Evolutionary conservation across 2,329 filamentous ascomycete species (phyloP).

Genomic region (Eutypa lata): DNA sequence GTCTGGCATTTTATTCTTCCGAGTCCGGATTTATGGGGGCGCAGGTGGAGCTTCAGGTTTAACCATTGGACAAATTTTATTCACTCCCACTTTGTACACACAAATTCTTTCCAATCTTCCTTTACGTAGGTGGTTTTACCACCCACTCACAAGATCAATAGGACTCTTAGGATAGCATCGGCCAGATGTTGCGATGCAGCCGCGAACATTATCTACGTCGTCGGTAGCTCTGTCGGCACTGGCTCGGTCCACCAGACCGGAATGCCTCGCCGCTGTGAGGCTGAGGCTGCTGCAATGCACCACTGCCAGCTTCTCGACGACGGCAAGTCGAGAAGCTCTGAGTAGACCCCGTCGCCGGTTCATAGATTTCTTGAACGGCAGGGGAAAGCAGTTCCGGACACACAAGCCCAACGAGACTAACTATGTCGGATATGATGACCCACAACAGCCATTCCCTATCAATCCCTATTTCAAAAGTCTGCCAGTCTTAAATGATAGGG

Average conservation of each 20-base stretch:
- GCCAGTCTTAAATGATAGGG: conserved; percentile 68
- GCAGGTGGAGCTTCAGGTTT: too few relatives aligned
- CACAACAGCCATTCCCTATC: conserved; percentile 63
- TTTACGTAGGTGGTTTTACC: not conserved
- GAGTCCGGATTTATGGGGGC: not conserved
- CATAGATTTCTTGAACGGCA: conserved; percentile 15
- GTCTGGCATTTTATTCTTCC: not conserved
- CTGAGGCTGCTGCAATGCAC: conserved; percentile 5
- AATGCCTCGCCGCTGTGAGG: not conserved
- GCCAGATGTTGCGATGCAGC: conserved; percentile 19
- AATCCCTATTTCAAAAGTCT: conserved; percentile 71
- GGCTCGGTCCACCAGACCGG: not conserved
- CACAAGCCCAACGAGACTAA: conserved; percentile 6
- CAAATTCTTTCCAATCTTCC: not conserved
- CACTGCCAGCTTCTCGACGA: conserved; percentile 25
- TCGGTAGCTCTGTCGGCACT: conserved; percentile 12
- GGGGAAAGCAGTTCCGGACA: conserved; percentile 9
- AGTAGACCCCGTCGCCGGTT: conserved; percentile 20
- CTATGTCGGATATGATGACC: conserved; percentile 18
- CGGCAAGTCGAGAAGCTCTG: conserved; percentile 18
- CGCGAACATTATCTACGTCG: conserved; percentile 16
- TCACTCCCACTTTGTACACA: not conserved
- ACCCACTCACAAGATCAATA: not conserved
- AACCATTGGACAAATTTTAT: not conserved
- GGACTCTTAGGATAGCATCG: too few relatives aligned